Base-by-base conservation (phyloP, 139 green algal species). In the Eudorina sp. region DNA sequence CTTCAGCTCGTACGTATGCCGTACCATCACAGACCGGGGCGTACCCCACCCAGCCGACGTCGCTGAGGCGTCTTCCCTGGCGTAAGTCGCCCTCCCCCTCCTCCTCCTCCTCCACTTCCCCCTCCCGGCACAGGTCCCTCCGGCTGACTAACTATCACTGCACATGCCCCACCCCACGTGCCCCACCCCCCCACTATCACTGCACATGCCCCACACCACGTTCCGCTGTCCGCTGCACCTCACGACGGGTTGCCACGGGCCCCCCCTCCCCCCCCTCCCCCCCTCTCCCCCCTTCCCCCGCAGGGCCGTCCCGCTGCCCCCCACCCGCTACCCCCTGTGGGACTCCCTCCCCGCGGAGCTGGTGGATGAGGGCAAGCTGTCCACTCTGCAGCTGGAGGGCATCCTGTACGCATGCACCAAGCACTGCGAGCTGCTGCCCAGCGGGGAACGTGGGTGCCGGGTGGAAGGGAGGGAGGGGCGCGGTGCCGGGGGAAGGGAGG, bases 341-440 rank as follows among this genome's bases (percentile, higher is more conserved):
- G 94, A 97, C 38, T 83, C 84, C 11, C 64, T 97, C 13, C 92
- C 92, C 36, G 34, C 46, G 0, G 88, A 93, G 4, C n/a, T 97
- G 2, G 91, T 97, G 0, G 58, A 80, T 8, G 81, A 27, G 5
- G 96, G 96, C 40, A 96, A 95, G 90, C 94, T 99, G 25, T 96
- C 92, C 69, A 85, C 89, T 70, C 89, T 98, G 93, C 97, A 99
- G 91, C 93, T 98, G 74, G 97, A 99, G 87, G 96, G 95, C 13
- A 89, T 98, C 45, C 64, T 96, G 40, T 96, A 97, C 68, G 97
- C 97, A 11, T 96, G 93, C 89, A 93, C 86, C 46, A 96, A 96
- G 84, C 97, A 99, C 93, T 92, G 92, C 41, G 66, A 95, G 77
- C 92, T 95, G 66, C 92, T 98, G 60, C 95, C 95, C 4, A 93